Evolutionary conservation across 768 basidiomycete genomes (phyloP), one percentile per base, ranked within the genome.

Genomic region (Tulasnella sp.): DNA sequence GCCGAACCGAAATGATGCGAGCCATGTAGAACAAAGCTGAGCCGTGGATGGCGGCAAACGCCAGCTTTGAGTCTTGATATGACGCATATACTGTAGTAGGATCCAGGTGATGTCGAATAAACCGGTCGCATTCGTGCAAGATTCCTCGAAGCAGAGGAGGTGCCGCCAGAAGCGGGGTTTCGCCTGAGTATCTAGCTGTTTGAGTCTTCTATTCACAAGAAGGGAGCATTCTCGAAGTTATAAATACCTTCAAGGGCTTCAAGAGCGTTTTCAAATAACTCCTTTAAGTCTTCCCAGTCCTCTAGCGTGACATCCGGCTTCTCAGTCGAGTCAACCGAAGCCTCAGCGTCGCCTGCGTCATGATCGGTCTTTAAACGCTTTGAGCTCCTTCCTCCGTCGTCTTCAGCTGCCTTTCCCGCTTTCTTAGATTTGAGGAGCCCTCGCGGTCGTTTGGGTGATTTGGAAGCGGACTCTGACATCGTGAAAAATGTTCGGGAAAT

Each of bases 201-300:
- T 81, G 27, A 76, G 14, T 40, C 62, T 73, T 21, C 56, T 8
- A 5, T 19, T 5, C 56, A 58, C n/a, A 19, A 75, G 74, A 82
- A 76, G 19, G 52, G 6, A 27, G 10, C 52, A 44, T 56, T 58
- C 34, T 36, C 75, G 31, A 56, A 42, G 68, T 40, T 71, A 40
- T n/a, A 87, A 81, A 82, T 75, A 91, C 91, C 85, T 81, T 92
- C 91, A 81, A 90, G 91, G 79, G 88, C 86, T 80, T 91, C 89
- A 3, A 88, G 86, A 27, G 91, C 91, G 74, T 87, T 87, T 0
- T 86, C 85, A 83, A 91, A 91, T 16, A 92, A 86, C 79, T 91
- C 90, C 83, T 92, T 92, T 58, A 92, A 85, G 84, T 90, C 89
- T 77, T 90, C 88, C 92, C 92, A 92, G 82, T 92, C 91, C 75